Evolutionary conservation across 129 eudicot genomes (phyloP), one percentile per base, ranked within the genome.

Genomic region (Lactuca sativa): DNA sequence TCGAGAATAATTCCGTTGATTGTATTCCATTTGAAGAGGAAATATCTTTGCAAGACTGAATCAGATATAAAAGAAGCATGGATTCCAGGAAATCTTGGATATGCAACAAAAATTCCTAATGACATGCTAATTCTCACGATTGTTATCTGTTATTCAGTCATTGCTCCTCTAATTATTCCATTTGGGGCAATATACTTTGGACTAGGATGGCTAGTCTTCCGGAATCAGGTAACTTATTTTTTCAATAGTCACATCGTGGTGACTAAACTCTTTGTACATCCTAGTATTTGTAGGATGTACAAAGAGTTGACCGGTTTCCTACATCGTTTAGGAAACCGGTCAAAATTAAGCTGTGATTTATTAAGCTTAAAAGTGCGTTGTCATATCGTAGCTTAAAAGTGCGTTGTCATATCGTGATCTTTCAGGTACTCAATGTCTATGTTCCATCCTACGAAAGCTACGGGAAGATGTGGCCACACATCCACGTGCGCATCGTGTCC

Each of bases 401-500:
- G 21, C 21, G 30, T 25, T 25, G 30, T 21, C 44, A 5, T 12
- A 13, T 30, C 7, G 30, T 21, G 38, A 11, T 17, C 14, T 15
- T 52, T 4, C 79, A 93, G 97, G 86, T 69, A 4, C 86, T 93
- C 2, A 90, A 93, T 33, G 97, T 93, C n/a, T 82, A 74, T 31
- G 95, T 87, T 32, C 99, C 97, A 67, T 62, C 82, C 18, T 93
- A 82, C 53, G 93, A 93, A 75, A 93, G 90, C 82, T 83, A 93
- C 32, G 99, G 99, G 16, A 81, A 69, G 71, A 74, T 87, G 85
- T 93, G 99, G 97, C 99, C 99, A 7, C 99, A 90, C 74, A 77
- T 93, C 15, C 83, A 83, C 67, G 67, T 62, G 2, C 86, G 99
- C 33, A 80, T 93, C 51, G 21, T 90, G 13, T 90, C 90, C 11